Evolutionary conservation across 176 grass and related monocot species (phyloP), one percentile per base, ranked within the genome.

Genomic region (Bonia amplexicaulis): DNA sequence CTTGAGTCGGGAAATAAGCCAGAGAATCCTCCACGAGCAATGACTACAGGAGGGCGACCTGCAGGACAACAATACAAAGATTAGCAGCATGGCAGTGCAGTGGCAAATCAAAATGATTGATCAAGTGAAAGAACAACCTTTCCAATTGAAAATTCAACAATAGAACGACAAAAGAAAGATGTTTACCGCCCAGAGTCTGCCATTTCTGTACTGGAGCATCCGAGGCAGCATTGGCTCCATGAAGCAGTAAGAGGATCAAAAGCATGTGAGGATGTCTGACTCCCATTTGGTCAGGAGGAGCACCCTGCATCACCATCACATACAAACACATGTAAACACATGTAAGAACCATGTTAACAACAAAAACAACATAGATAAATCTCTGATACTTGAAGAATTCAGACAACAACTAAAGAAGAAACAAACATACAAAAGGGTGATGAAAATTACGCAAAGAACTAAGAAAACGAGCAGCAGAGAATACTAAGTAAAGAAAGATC

Each of bases 21-120:
- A 33, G 94, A 97, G 89, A 90, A 97, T 39, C 94, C 94, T 84
- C 94, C 94, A 52, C 74, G 85, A 85, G 94, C 92, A 79, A 94
- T 85, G 42, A 97, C 85, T 58, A 39, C 20, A 74, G 94, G 94
- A 66, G 92, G 82, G 53, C 48, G 46, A 35, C 94, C 94, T 97
- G 71, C 45, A 81, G 49, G 59, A 12, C 33, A 71, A 60, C 49
- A 63, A 54, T 29, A 86, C 5, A 27, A 88, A 44, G 26, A 63
- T 80, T 22, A 85, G 65, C 62, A 58, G 20, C 47, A 60, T 45
- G 83, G 27, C 44, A 13, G 71, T 77, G 60, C 41, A 72, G 39
- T 33, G 65, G 71, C 13, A 13, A 63, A 86, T 51, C 9, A 68
- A 63, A 83, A 26, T 42, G 78, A 17, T 52, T 27, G 42, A 76